These are phyloP conservation scores for Alternaria novae-zelandiae DNA, from an alignment of 2,329 filamentous ascomycete genomes.

Conservation along the genomic window DNA sequence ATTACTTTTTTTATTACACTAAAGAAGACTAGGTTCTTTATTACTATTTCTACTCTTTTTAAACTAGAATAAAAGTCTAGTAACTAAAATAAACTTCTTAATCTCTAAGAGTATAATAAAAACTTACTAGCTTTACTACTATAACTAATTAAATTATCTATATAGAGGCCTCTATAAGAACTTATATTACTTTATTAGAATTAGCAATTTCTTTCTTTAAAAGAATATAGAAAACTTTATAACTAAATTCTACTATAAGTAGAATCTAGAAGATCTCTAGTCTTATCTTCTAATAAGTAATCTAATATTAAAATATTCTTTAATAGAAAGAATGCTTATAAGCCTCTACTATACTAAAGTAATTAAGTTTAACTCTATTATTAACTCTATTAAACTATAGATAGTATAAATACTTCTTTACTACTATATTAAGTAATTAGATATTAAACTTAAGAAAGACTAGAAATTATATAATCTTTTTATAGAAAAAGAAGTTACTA, in stretches of 20 bases:
- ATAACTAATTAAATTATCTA: slow-evolving; percentile 2
- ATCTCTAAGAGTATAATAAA: background rate
- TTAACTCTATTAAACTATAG: background rate
- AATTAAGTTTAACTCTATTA: background rate
- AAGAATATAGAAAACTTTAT: slow-evolving; percentile 3
- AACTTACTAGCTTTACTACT: slow-evolving; percentile 3
- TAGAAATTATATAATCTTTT: background rate
- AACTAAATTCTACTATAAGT: slow-evolving; percentile 4
- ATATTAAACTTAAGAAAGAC: background rate
- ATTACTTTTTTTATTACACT: background rate
- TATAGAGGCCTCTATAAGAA: background rate
- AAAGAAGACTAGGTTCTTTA: background rate
- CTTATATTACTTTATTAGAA: background rate
- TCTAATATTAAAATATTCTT: background rate
- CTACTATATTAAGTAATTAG: background rate
- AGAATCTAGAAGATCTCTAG: slow-evolving; percentile 6
- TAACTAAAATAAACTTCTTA: background rate
- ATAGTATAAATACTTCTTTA: background rate
- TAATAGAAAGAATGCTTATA: slow-evolving; percentile 7
- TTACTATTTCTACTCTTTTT: background rate
- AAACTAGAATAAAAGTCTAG: background rate
- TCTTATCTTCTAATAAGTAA: slow-evolving; percentile 3
- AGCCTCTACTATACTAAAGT: slow-evolving; percentile 1
- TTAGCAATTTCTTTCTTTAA: slow-evolving; percentile 1
- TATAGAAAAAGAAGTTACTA: background rate